phyloP scores from a whole-genome alignment of 345 rosid genomes.

The Corymbia maculata region DNA sequence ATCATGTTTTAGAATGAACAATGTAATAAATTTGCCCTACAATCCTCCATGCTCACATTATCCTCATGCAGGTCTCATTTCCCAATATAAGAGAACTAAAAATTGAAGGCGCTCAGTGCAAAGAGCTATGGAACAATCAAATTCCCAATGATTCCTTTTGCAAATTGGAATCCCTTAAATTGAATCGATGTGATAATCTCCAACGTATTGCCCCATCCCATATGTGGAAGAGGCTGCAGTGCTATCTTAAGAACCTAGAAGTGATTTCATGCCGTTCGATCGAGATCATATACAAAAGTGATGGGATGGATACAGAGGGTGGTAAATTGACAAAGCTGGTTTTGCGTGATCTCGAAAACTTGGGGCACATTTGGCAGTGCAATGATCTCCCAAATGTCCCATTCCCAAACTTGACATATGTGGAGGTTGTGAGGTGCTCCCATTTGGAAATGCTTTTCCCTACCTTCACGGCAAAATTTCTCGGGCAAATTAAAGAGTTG shows the following conservation, averaged over 20 bases:
- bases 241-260: rapidly evolving
- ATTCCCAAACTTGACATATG: rapidly evolving
- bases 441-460: not conserved
- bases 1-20: too few species aligned
- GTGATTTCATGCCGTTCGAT: not conserved
- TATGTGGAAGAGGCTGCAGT: rapidly evolving
- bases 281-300: rapidly evolving
- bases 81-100: rapidly evolving
- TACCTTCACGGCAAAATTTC: rapidly evolving
- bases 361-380: not conserved
- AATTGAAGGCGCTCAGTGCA: rapidly evolving
- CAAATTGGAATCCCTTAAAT: rapidly evolving
- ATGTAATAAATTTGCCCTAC: rapidly evolving
- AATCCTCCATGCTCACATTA: not conserved
- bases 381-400: not conserved
- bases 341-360: not conserved
- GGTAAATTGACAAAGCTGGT: rapidly evolving
- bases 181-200: rapidly evolving
- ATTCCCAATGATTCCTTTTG: rapidly evolving
- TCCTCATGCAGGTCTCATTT: not conserved
- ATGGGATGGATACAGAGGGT: rapidly evolving
- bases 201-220: not conserved
- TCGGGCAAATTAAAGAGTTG: rapidly evolving
- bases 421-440: rapidly evolving
- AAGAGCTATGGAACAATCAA: not conserved